Base-by-base conservation (phyloP, 371 early-diverging fungal genomes). In the Nematocida sp. region DNA sequence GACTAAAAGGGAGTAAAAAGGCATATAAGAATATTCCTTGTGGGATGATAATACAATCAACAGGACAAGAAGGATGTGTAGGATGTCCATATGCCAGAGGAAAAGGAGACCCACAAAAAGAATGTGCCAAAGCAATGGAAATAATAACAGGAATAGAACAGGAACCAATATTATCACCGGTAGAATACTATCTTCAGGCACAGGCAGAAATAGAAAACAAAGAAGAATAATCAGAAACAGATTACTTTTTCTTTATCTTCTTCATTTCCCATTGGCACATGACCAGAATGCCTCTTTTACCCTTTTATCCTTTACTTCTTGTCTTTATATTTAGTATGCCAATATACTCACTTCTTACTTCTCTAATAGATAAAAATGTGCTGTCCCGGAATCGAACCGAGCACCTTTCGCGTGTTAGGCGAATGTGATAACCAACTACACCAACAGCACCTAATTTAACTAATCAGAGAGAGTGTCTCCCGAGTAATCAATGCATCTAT, bases 391-490 rank as follows among this genome's bases (percentile, higher is more conserved):
- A 77, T 88, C 84, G 88, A 88, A 88, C 88, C 85, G 87, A 85
- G 83, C 88, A 87, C 89, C 88, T 87, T 86, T 85, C 87, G 88
- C 87, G 88, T 89, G 89, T 89, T 88, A 89, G 88, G 87, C 89
- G 88, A 86, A 88, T 85, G 89, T 89, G 89, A 89, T 89, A 88
- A 88, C 88, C 88, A 84, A 87, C 88, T 88, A 89, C 88, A 88
- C 89, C 88, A 89, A 80, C 82, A 91, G 88, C 94, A 84, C 87
- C 19, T n/a, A n/a, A n/a, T n/a, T n/a, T n/a, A n/a, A n/a, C n/a
- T n/a, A n/a, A n/a, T n/a, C n/a, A n/a, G n/a, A n/a, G n/a, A n/a
- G n/a, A n/a, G n/a, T n/a, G n/a, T n/a, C n/a, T n/a, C n/a, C n/a
- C n/a, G n/a, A n/a, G n/a, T n/a, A n/a, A n/a, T n/a, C n/a, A n/a